Conservation (phyloP, 306 rosid genomes). For the Biancaea sappan region DNA sequence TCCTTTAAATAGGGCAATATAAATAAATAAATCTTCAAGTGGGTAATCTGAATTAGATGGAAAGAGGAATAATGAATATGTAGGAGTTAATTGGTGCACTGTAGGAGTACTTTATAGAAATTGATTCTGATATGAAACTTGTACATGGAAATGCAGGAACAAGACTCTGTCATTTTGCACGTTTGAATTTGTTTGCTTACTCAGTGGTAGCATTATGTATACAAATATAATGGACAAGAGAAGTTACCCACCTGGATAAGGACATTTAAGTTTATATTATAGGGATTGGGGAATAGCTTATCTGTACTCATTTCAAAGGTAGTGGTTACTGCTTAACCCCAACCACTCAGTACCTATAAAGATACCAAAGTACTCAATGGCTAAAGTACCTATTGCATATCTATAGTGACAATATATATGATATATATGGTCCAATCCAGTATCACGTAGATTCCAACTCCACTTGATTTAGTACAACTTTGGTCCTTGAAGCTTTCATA, state of each 20-base stretch:
- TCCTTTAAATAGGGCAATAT: too few species aligned
- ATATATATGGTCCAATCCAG: background rate
- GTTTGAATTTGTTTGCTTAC: background rate
- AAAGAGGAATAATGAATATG: background rate
- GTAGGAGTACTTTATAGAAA: background rate
- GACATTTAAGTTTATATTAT: background rate
- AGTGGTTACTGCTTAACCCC: constrained; percentile 1
- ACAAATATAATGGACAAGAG: background rate
- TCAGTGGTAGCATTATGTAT: background rate
- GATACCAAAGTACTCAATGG: background rate
- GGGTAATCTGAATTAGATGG: too few species aligned
- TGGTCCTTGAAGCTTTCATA: background rate
- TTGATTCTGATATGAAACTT: background rate
- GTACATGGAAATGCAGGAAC: background rate
- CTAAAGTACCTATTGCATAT: background rate
- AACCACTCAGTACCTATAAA: background rate
- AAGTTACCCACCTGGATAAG: constrained; percentile 14
- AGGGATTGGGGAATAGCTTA: background rate
- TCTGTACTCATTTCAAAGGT: background rate
- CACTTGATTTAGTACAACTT: background rate
- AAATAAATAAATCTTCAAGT: too few species aligned
- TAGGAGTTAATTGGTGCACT: too few species aligned
- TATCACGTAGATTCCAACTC: background rate
- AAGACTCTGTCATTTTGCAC: background rate
- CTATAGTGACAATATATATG: background rate